Evolutionary conservation across 2,329 filamentous ascomycete genomes (phyloP), one percentile per base, ranked within the genome.

Genomic region (Pseudogymnoascus sp.): DNA sequence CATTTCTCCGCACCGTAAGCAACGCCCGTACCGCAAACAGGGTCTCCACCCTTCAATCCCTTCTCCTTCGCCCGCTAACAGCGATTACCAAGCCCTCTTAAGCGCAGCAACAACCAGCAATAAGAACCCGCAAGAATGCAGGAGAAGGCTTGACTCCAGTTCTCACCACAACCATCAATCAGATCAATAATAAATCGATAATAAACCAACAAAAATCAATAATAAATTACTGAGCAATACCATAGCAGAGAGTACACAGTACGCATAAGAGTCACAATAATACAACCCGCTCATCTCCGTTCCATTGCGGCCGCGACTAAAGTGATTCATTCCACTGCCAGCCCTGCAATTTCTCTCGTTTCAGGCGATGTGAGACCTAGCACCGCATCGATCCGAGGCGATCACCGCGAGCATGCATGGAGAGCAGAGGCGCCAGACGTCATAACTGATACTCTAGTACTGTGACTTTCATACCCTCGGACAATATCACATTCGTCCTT

Each of bases 281-380:
- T 31, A 54, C 45, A 21, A 10, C 11, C 23, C 14, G 23, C 45
- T 54, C 45, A 54, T 54, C 45, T 54, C 45, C 45, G 45, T 54
- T 54, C 23, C 7, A 29, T 16, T 16, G 8, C 14, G 6, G 45
- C 45, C 45, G 23, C 45, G 45, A 14, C 14, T 54, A 54, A 23
- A 54, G 45, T 54, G 45, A 29, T 29, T 54, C 45, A 47, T 47
- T 47, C 42, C 42, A 47, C 12, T 47, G 12, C 45, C 40, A 54
- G 45, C 45, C 45, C 47, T 54, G 47, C 23, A 54, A 54, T 54
- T 54, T 54, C 47, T 54, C 26, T 54, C 47, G 47, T 54, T 54
- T 54, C 47, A 54, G 47, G 47, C 16, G n/a, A 54, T 54, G 47
- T 54, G 47, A 54, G 47, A 54, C 47, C 47, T 31, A 54, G 47